phyloP scores from a whole-genome alignment of 2,329 filamentous ascomycete species.

The Aspergillus hortae region DNA sequence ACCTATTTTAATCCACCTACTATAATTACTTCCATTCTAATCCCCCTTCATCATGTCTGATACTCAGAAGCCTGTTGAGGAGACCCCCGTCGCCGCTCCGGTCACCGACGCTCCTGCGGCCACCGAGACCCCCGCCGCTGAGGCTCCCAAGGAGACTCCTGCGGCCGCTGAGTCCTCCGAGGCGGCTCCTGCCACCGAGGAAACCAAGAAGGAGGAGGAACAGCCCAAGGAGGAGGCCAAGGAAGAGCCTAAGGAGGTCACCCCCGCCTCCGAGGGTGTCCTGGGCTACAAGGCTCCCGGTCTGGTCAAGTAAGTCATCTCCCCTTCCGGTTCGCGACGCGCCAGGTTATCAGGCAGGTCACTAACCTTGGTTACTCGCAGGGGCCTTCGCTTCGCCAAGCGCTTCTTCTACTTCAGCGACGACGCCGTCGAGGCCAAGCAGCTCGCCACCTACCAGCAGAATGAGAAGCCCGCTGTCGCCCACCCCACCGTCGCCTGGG shows the following conservation, averaged over 20 bases:
- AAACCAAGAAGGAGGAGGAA: constrained; percentile 31
- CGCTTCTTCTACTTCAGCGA: constrained; percentile 86
- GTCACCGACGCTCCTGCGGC: constrained; percentile 33
- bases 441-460: constrained; percentile 74
- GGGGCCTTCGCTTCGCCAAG: constrained; percentile 87
- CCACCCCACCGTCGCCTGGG: constrained; percentile 82
- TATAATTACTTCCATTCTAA: constrained; percentile 2
- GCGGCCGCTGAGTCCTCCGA: constrained; percentile 29
- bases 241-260: constrained; percentile 44
- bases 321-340: not conserved
- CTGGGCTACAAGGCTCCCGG: constrained; percentile 88
- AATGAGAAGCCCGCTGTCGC: constrained; percentile 79
- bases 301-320: constrained; percentile 73
- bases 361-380: constrained; percentile 38
- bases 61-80: constrained; percentile 66
- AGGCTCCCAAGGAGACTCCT: constrained; percentile 32
- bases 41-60: constrained; percentile 62
- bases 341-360: not conserved
- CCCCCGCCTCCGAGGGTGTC: constrained; percentile 76
- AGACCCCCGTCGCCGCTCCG: constrained; percentile 45
- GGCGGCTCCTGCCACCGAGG: constrained; percentile 31
- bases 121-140: constrained; percentile 38
- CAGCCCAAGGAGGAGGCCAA: constrained; percentile 38
- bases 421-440: constrained; percentile 69
- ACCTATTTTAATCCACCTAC: constrained; percentile 17